Conservation (phyloP, 1,284 basidiomycete genomes). For the Cutaneotrichosporon sp. region DNA sequence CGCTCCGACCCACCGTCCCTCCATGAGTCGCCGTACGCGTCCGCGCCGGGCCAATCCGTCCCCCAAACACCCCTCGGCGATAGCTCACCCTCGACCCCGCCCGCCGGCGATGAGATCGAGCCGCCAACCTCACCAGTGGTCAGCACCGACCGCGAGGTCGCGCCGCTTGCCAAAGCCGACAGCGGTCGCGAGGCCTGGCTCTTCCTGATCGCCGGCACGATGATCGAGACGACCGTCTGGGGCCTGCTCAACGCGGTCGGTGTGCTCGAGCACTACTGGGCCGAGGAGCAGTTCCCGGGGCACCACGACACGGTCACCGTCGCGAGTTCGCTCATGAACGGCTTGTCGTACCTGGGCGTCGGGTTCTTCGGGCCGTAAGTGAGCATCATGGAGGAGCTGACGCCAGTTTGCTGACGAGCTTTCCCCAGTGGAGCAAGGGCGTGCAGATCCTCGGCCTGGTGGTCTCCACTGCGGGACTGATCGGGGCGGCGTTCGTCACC, state of each 20-base stretch:
- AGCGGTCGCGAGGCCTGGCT: slow-evolving; percentile 44
- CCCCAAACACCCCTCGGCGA: not conserved
- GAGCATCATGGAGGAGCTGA: too few species aligned
- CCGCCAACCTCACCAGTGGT: not conserved
- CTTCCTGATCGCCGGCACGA: slow-evolving; percentile 45
- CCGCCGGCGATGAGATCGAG: not conserved
- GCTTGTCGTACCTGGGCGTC: slow-evolving; percentile 43
- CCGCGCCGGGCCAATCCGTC: not conserved
- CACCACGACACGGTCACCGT: slow-evolving; percentile 30
- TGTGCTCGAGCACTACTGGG: slow-evolving; percentile 49
- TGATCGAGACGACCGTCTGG: slow-evolving; percentile 48
- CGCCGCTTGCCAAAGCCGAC: slow-evolving; percentile 42
- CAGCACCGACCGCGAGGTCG: slow-evolving; percentile 2
- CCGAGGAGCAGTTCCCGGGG: slow-evolving; percentile 31
- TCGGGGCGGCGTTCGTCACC: slow-evolving; percentile 36
- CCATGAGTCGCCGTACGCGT: slow-evolving; percentile 1
- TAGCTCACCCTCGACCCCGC: not conserved
- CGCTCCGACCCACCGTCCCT: too few species aligned
- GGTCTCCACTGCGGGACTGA: slow-evolving; percentile 28
- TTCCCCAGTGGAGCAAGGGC: too few species aligned
- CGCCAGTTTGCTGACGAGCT: too few species aligned
- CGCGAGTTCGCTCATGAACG: slow-evolving; percentile 46
- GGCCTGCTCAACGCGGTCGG: slow-evolving; percentile 48
- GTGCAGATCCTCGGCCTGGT: slow-evolving; percentile 28
- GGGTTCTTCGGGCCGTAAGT: slow-evolving; percentile 43